Evolutionary conservation across 306 rosid genomes (phyloP).

Genomic region (Malus asiatica): DNA sequence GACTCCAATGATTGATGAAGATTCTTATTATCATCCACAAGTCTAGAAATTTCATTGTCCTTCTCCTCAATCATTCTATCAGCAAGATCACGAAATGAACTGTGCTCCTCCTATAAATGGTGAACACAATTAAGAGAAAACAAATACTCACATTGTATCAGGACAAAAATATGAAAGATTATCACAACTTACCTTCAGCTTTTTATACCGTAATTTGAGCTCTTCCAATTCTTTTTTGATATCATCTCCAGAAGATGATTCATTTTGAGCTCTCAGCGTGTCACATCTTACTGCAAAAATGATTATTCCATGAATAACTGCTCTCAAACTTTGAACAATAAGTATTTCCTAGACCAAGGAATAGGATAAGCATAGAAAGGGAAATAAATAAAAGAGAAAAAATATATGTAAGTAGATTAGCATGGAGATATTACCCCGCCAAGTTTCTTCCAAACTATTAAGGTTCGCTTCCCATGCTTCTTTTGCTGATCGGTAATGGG

Average conservation of each 20-base stretch:
- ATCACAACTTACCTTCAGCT: constrained; percentile 55
- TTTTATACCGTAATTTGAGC: constrained; percentile 61
- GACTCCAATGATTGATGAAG: constrained; percentile 72
- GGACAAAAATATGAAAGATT: constrained; percentile 12
- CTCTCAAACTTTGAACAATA: neutral
- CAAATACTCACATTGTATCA: constrained; percentile 2
- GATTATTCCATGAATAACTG: constrained; percentile 12
- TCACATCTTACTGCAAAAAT: constrained; percentile 74
- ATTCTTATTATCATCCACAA: constrained; percentile 64
- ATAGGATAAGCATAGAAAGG: neutral
- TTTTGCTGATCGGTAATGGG: constrained; percentile 64
- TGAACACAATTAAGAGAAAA: constrained; percentile 24
- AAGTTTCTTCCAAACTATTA: constrained; percentile 82
- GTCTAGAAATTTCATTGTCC: constrained; percentile 81
- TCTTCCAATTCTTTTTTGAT: constrained; percentile 72
- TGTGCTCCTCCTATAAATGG: constrained; percentile 69
- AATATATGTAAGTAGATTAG: constrained; percentile 15
- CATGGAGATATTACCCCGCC: constrained; percentile 58
- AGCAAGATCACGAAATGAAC: constrained; percentile 85
- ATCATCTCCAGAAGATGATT: constrained; percentile 58
- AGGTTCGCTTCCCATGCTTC: constrained; percentile 86
- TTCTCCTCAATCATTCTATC: constrained; percentile 89
- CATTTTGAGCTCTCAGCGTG: constrained; percentile 68
- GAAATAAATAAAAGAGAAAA: constrained; percentile 3
- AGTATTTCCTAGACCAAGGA: constrained; percentile 2